Conservation (phyloP, 257 asterid genomes). For the Solanum ossicruentum region DNA sequence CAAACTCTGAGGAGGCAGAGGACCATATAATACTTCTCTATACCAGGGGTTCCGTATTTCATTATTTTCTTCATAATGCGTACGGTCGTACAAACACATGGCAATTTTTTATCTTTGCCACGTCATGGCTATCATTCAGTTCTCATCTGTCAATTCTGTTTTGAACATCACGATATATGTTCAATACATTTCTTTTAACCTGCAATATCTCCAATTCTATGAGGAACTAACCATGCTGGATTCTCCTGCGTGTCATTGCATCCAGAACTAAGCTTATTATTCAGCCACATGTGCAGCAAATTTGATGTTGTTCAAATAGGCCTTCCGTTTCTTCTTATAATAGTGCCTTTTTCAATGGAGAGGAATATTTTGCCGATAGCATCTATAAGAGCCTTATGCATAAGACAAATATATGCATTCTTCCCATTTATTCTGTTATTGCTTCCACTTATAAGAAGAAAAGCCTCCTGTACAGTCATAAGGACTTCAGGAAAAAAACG, state of each 20-base stretch:
- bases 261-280: neutral
- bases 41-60: neutral
- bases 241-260: neutral
- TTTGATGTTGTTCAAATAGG: neutral
- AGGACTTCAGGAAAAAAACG: neutral
- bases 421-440: neutral
- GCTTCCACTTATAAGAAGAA: neutral
- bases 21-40: neutral
- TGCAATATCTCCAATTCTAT: neutral
- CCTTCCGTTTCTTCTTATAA: neutral
- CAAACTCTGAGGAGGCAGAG: neutral
- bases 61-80: neutral
- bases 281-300: neutral
- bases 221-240: neutral
- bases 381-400: neutral
- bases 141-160: neutral
- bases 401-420: neutral
- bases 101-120: neutral
- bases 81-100: neutral
- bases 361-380: neutral
- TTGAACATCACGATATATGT: neutral
- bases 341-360: neutral
- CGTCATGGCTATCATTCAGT: neutral
- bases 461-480: neutral
- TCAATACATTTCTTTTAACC: neutral